These are phyloP conservation scores for Crithidia thermophila DNA, from an alignment of 208 protist genomes.

Conservation along the genomic window DNA sequence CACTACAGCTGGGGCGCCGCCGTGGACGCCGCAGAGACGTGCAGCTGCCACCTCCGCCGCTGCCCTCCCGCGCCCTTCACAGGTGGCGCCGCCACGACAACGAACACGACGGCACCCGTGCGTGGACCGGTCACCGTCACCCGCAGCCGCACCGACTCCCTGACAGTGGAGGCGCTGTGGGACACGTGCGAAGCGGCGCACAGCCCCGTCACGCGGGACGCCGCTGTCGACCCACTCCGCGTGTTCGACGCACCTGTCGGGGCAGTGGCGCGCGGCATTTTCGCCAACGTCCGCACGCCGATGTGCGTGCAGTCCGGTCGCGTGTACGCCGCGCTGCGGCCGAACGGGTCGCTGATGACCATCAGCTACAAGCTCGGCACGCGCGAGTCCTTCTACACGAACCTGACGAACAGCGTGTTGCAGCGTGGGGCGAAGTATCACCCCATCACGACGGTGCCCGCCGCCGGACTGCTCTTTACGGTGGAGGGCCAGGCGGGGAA, in stretches of 20 bases:
- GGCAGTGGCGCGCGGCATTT: conserved; percentile 11
- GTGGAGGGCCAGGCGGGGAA: conserved; percentile 8
- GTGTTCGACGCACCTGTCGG: conserved; percentile 15
- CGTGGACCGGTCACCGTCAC: background rate
- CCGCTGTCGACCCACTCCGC: conserved; percentile 9
- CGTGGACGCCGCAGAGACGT: conserved; percentile 11
- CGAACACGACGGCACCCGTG: background rate
- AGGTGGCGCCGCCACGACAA: background rate
- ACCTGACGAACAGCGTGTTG: conserved; percentile 27
- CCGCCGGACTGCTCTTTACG: conserved; percentile 25
- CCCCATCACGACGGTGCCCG: conserved; percentile 31
- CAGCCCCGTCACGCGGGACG: conserved; percentile 12
- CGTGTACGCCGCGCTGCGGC: conserved; percentile 23
- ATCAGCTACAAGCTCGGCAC: conserved; percentile 9
- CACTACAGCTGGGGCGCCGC: conserved; percentile 34
- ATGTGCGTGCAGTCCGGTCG: conserved; percentile 41
- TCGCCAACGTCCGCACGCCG: conserved; percentile 21
- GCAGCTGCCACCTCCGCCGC: conserved; percentile 31
- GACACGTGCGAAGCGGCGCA: conserved; percentile 17
- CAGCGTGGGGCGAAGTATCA: conserved; percentile 32
- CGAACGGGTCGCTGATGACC: conserved; percentile 13
- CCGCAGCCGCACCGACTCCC: background rate
- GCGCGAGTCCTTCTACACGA: conserved; percentile 21
- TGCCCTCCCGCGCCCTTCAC: conserved; percentile 18
- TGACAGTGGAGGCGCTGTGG: conserved; percentile 23